Base-by-base conservation (phyloP, 2,329 filamentous ascomycete genomes). In the Pezicula radicicola region DNA sequence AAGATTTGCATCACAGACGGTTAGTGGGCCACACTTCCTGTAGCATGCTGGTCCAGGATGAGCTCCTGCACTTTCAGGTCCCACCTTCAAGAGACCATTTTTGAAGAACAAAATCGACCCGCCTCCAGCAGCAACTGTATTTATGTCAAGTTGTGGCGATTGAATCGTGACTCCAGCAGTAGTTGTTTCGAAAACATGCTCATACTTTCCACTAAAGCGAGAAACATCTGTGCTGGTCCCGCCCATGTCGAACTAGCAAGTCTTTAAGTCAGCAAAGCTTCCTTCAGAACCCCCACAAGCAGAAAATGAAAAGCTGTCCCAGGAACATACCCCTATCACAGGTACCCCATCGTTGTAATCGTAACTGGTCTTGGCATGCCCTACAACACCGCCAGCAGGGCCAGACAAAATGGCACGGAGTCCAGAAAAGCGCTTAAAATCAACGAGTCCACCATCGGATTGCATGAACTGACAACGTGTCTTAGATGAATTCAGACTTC, bases 391-490 rank as follows among this genome's bases (percentile, higher is more conserved):
- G 30, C 91, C 92, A n/a, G 92, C 92, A 1, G 92, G 92, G 0
- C 92, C 92, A 1, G 90, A 95, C 3, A 96, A 67, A 51, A 96
- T 94, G 2, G 91, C 91, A 61, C 87, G 85, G 4, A 96, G 73
- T 0, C 92, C 92, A 0, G 89, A 92, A 64, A 97, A 96, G 58
- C 83, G 85, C 51, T 89, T 84, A 0, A 91, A 87, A 57, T 91
- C 88, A 0, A 87, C 82, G 2, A 87, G 67, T 0, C 84, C 83
- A 19, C 69, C 68, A 56, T 71, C 68, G 9, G 87, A 91, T 68
- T 96, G 91, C 91, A 96, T 96, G 60, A 97, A 96, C 67, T 97
- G 91, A 71, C 92, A 97, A 56, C 92, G 78, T 3, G 90, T 90
- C 60, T 86, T 82, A 0, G 83, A 85, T 3, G 25, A 25, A 25